phyloP scores from a whole-genome alignment of 768 basidiomycete species.

The Galerina sulciceps region DNA sequence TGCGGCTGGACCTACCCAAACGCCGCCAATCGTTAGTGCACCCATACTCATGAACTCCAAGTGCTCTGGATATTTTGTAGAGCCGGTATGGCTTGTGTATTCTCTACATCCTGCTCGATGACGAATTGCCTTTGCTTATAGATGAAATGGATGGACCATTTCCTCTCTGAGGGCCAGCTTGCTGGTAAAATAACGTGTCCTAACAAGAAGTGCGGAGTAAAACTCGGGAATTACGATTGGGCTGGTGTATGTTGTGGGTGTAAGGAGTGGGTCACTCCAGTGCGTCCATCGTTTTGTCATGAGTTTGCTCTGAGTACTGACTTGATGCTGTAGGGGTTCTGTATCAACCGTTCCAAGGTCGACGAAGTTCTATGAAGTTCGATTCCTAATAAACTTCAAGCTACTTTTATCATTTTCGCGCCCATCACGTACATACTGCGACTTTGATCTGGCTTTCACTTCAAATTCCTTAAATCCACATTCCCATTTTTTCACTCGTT shows the following conservation, averaged over 20 bases:
- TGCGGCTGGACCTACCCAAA: slow-evolving; percentile 15
- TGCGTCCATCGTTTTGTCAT: slow-evolving; percentile 41
- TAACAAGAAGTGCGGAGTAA: slow-evolving; percentile 86
- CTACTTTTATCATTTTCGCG: too few relatives aligned
- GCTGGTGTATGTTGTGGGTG: slow-evolving; percentile 92
- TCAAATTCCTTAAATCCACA: too few relatives aligned
- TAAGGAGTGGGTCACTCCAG: slow-evolving; percentile 91
- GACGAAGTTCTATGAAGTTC: slow-evolving; percentile 53
- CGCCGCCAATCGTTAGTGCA: slow-evolving; percentile 42
- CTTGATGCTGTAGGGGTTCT: slow-evolving; percentile 52
- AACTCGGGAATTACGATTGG: slow-evolving; percentile 98
- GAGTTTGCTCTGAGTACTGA: not conserved
- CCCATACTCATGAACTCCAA: slow-evolving; percentile 78
- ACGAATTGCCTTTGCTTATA: slow-evolving; percentile 25
- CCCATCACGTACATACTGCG: too few relatives aligned
- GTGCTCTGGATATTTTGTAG: slow-evolving; percentile 97
- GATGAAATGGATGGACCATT: slow-evolving; percentile 97
- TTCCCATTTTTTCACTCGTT: too few relatives aligned
- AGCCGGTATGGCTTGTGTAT: slow-evolving; percentile 67
- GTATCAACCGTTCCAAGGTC: slow-evolving; percentile 70
- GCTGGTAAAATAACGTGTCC: slow-evolving; percentile 93
- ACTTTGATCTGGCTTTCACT: too few relatives aligned
- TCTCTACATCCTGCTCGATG: not conserved
- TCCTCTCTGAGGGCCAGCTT: slow-evolving; percentile 74
- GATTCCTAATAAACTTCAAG: too few relatives aligned